Evolutionary conservation across 495 filamentous ascomycete genomes (phyloP), one percentile per base, ranked within the genome.

Genomic region (Xylaria acuta): DNA sequence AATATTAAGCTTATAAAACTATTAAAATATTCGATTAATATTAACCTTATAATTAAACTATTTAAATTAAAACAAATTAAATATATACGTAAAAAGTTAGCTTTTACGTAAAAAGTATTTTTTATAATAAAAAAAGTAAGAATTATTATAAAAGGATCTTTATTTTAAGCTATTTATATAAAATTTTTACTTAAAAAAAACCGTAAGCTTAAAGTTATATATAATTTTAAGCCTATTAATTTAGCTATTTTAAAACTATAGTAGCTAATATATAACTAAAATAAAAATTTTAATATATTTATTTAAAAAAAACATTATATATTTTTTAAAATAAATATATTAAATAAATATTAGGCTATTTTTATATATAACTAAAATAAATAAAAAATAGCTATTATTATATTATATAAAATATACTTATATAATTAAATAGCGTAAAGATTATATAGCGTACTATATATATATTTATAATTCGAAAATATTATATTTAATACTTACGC

Each of bases 261-360:
- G 54, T 41, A 56, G 14, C 49, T 30, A 22, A 58, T 40, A 66
- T 51, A 45, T 38, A 49, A 32, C 27, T 22, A 64, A 58, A 67
- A 56, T 66, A 59, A 63, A 59, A 34, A 43, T 20, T 66, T 63
- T 41, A 49, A 65, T 49, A 49, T 40, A 56, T 32, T 63, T 59
- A 74, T 51, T 14, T 51, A 64, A n/a, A 62, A n/a, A 40, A 53
- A n/a, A 2, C n/a, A 58, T 25, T 54, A 22, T 5, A 16, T 34
- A 2, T 32, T 40, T 69, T 59, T 36, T 59, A 59, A 59, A 34
- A 14, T 14, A 20, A 59, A 59, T 34, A 36, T 9, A 0, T 34
- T 58, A 30, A 58, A 58, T 58, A 34, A 6, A 2, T 58, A 58
- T 58, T 58, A 58, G 34, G 27, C 5, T 30, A 34, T 58, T 34